Evolutionary conservation across 208 protist species (phyloP).

Genomic region (Trypanosoma congolense): DNA sequence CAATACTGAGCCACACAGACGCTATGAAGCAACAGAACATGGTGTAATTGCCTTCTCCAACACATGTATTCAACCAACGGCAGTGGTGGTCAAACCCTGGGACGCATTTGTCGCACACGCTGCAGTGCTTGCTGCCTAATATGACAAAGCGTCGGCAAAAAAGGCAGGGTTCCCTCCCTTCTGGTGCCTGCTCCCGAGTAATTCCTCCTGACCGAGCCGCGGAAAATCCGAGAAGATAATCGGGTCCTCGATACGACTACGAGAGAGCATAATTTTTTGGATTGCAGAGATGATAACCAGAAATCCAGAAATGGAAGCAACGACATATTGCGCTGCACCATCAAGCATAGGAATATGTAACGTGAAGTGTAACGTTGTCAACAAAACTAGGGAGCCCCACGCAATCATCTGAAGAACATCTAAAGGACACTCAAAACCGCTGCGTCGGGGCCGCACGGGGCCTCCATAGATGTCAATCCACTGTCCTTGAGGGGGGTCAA

Average conservation of each 20-base stretch:
- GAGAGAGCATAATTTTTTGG: conserved; percentile 60
- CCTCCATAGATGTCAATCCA: conserved; percentile 80
- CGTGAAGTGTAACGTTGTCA: conserved; percentile 54
- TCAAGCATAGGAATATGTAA: conserved; percentile 66
- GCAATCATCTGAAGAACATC: conserved; percentile 68
- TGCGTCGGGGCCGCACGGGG: conserved; percentile 70
- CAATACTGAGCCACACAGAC: conserved; percentile 53
- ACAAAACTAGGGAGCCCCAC: conserved; percentile 48
- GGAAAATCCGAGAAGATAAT: conserved; percentile 64
- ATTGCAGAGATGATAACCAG: conserved; percentile 27
- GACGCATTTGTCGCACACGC: conserved; percentile 89
- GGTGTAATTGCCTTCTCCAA: conserved; percentile 77
- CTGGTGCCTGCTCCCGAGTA: conserved; percentile 26
- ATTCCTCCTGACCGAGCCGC: conserved; percentile 47
- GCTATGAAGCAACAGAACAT: conserved; percentile 74
- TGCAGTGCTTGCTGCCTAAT: conserved; percentile 80
- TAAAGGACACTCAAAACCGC: conserved; percentile 68
- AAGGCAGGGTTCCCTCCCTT: conserved; percentile 59
- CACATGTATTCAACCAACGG: conserved; percentile 87
- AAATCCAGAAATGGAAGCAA: conserved; percentile 43
- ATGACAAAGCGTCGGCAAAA: conserved; percentile 81
- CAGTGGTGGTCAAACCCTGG: conserved; percentile 91
- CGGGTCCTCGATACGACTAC: conserved; percentile 66
- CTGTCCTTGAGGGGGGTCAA: conserved; percentile 39
- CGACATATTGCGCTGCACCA: conserved; percentile 30